Evolutionary conservation across 805 yeast genomes (phyloP), one percentile per base, ranked within the genome.

Genomic region (Starmerella bombicola): DNA sequence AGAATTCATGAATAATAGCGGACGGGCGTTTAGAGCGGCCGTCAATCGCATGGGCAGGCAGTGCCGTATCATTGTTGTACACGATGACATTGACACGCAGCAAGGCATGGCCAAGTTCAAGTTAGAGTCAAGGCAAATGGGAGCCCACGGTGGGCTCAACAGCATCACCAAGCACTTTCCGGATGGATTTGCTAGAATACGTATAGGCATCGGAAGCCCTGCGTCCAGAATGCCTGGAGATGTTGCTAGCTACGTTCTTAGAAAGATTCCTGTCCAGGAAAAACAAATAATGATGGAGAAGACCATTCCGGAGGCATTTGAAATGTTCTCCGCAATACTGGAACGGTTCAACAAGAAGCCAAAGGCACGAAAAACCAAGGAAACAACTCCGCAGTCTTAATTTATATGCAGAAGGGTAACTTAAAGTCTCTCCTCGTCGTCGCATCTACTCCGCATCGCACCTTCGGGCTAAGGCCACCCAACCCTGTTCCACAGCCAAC

Each of bases 61-160:
- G 18, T 45, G 54, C 22, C 42, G 46, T 33, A 30, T 43, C n/a
- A 66, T 84, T 1, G 70, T 84, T 0, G 52, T 85, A 1, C 93
- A 82, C 55, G 96, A 86, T 56, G 96, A 86, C 49, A 56, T 85
- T 33, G 78, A 75, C 44, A 55, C 76, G 12, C 71, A 70, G 0
- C 49, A 76, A 3, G 95, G 96, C 0, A 70, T 73, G 39, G 63
- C 76, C 17, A 79, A 79, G 51, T 56, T 79, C 45, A 65, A 88
- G 35, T 64, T 62, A 15, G 76, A 74, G 12, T 70, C 73, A 1
- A 66, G 78, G 0, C 71, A 82, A 32, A 67, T 76, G 13, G 65
- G 91, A 33, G 95, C 95, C 0, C 97, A 86, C 53, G 84, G 83
- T 54, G 96, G 95, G 0, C 64, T 86, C 21, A 69, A 69, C 46